Base-by-base conservation (phyloP, 78 protist genomes). In the Tieghemostelium lacteum region DNA sequence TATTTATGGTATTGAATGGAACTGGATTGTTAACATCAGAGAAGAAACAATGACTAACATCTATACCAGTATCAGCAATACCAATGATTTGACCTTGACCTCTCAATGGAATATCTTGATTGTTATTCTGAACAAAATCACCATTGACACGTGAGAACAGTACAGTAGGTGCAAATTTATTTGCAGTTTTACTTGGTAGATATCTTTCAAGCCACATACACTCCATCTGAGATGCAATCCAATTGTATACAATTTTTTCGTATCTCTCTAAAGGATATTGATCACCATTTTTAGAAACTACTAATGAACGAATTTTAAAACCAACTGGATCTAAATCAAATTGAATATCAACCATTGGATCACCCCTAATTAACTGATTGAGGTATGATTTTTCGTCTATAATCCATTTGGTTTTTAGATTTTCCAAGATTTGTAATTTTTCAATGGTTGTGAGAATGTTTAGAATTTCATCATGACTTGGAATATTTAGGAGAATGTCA, bases 31-130 rank as follows among this genome's bases (percentile, higher is more conserved):
- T 22, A 19, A 72, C 60, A 45, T 83, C 91, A 14, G 34, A 40
- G 28, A 83, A 83, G 61, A 69, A 83, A 40, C 89, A 83, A 58
- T 83, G 89, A 22, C 52, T 7, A n/a, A 45, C 54, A 31, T 83
- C 89, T 40, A 83, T 28, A 69, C 89, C 89, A 40, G 89, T 83
- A n/a, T 83, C 89, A 0, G 89, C 55, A 31, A 66, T 58, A 69
- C 89, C 75, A 33, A 83, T 34, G 0, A 83, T 83, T 60, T 83
- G 89, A 45, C 63, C 71, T 10, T 52, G 26, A 42, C 89, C 89
- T 33, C 71, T 36, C 5, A 83, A 17, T 55, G 89, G 89, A 10
- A 83, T 69, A 19, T 55, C 69, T n/a, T 36, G 40, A 26, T 28
- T 26, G 31, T 83, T 45, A 19, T 37, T 33, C 8, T 55, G 42